Percentiles rank a stretch among this genome's conserved stretches.
phyloP scores from a whole-genome alignment of 2,329 filamentous ascomycete genomes.

The Fonsecaea nubica region DNA sequence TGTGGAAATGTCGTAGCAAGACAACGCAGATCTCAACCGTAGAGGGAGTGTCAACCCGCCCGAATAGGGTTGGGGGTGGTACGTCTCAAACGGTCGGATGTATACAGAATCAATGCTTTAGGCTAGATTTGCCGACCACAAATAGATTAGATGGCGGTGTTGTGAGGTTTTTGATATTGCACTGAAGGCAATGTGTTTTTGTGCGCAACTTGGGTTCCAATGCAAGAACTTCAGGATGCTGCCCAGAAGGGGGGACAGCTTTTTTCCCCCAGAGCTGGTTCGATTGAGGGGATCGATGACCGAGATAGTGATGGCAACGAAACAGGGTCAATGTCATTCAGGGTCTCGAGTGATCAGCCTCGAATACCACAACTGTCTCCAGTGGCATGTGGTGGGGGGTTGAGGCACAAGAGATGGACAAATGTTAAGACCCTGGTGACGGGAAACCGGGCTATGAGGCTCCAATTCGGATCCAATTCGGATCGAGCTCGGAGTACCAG shows the following conservation, averaged over 20 bases:
- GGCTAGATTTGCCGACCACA: background rate
- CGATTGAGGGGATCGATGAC: slow-evolving; percentile 19
- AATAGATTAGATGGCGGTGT: background rate
- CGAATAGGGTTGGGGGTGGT: slow-evolving; percentile 12
- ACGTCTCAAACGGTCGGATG: slow-evolving; percentile 12
- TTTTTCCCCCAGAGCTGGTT: background rate
- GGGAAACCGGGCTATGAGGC: slow-evolving; percentile 23
- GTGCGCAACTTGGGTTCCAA: slow-evolving; percentile 3
- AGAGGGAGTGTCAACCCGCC: slow-evolving; percentile 13
- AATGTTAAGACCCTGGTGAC: slow-evolving; percentile 23
- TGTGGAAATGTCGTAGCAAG: slow-evolving; percentile 26
- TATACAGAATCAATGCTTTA: slow-evolving; percentile 8
- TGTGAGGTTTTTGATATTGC: background rate
- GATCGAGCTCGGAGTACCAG: slow-evolving; percentile 7
- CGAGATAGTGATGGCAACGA: slow-evolving; percentile 23
- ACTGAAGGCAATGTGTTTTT: slow-evolving; percentile 4
- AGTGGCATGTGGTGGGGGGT: slow-evolving; percentile 23
- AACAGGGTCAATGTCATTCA: slow-evolving; percentile 20
- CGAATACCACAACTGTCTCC: slow-evolving; percentile 18
- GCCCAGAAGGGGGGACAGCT: slow-evolving; percentile 1
- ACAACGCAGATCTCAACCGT: slow-evolving; percentile 21
- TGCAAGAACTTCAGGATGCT: background rate
- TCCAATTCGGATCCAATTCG: background rate
- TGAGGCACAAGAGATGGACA: slow-evolving; percentile 10
- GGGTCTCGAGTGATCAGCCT: slow-evolving; percentile 30